These are phyloP conservation scores for Chenopodium quinoa DNA, from an alignment of 148 eudicot species.

Conservation along the genomic window DNA sequence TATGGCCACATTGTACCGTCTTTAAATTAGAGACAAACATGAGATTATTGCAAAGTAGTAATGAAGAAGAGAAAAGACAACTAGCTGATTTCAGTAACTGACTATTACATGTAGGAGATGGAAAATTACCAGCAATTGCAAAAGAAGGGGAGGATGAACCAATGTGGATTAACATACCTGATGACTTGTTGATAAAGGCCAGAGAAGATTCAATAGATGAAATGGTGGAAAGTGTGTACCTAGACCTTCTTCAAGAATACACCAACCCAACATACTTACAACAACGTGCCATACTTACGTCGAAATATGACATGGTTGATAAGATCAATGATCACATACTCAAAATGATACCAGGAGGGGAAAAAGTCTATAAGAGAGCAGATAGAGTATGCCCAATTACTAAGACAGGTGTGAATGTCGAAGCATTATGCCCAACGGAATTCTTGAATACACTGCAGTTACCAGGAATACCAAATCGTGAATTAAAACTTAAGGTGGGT, in stretches of 20 bases:
- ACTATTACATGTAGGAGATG: not conserved
- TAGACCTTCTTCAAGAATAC: not conserved
- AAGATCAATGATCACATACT: not conserved
- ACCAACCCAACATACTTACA: not conserved
- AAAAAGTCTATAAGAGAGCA: not conserved
- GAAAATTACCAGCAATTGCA: not conserved
- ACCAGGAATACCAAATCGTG: not conserved
- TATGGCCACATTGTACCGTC: not conserved
- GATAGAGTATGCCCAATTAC: not conserved
- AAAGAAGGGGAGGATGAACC: not conserved
- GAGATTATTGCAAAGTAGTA: not conserved
- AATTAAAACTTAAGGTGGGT: not conserved
- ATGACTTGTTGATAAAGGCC: not conserved
- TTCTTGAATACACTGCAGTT: not conserved
- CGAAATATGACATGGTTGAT: conserved; percentile 9
- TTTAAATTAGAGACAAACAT: not conserved
- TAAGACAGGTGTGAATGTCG: too few relatives aligned
- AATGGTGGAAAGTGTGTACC: not conserved
- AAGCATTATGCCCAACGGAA: conserved; percentile 6
- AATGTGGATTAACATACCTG: not conserved
- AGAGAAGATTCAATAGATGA: not conserved
- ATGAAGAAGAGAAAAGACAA: not conserved
- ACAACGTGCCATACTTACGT: conserved; percentile 13
- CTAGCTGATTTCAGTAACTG: not conserved
- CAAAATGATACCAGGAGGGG: not conserved